phyloP scores from a whole-genome alignment of 2,329 filamentous ascomycete genomes.

The Nemania diffusa region DNA sequence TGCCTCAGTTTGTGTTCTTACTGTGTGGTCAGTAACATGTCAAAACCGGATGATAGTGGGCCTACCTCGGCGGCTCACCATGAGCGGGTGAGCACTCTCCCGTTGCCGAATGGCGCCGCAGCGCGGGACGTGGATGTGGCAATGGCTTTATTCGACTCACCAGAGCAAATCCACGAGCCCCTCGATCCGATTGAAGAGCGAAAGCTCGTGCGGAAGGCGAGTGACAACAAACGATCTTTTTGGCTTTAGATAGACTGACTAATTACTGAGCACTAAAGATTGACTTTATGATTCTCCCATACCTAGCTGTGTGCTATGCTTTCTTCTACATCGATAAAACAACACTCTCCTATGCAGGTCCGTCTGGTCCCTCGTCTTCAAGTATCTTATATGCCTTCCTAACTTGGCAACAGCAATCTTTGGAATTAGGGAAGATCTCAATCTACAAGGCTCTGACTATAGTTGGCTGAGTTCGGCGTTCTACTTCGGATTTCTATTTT shows the following conservation, averaged over 20 bases:
- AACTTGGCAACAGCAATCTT: constrained; percentile 58
- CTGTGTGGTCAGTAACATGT: background rate
- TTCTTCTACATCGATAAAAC: constrained; percentile 64
- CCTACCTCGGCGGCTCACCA: constrained; percentile 19
- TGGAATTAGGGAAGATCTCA: constrained; percentile 66
- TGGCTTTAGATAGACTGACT: background rate
- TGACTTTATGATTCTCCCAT: constrained; percentile 68
- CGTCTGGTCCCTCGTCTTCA: background rate
- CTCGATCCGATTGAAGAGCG: constrained; percentile 39
- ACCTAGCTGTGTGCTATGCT: constrained; percentile 63
- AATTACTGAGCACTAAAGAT: constrained; percentile 48
- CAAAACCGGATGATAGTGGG: constrained; percentile 29
- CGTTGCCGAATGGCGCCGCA: constrained; percentile 14
- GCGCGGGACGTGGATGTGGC: constrained; percentile 39
- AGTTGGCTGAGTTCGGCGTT: constrained; percentile 65
- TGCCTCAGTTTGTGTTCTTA: no score
- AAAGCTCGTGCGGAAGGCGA: constrained; percentile 56
- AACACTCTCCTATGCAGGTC: constrained; percentile 63
- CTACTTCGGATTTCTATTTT: constrained; percentile 65
- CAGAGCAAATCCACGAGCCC: constrained; percentile 42
- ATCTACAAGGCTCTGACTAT: constrained; percentile 63
- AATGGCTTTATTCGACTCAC: constrained; percentile 42
- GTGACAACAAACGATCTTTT: background rate
- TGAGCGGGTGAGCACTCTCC: constrained; percentile 19
- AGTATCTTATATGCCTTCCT: background rate